Evolutionary conservation across 192 early-diverging fungal species (phyloP).

Genomic region (Phlyctochytrium arcticum): DNA sequence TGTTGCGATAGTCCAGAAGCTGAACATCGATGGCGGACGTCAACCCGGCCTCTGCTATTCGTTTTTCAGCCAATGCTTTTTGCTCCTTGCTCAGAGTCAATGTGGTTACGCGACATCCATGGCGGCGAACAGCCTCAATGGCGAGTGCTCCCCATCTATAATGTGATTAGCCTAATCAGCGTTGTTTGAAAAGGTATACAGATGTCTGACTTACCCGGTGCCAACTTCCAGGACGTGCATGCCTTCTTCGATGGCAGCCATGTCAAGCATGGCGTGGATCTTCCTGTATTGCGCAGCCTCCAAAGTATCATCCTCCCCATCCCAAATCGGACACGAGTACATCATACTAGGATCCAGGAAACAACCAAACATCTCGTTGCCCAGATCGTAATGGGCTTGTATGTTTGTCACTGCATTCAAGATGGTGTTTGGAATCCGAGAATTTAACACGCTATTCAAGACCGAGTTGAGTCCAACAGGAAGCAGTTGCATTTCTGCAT

Average conservation of each 20-base stretch:
- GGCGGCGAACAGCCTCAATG: conserved; percentile 56
- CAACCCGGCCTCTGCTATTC: conserved; percentile 55
- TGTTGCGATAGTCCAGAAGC: conserved; percentile 64
- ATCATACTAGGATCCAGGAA: conserved; percentile 68
- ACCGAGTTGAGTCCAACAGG: conserved; percentile 47
- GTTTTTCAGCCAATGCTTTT: conserved; percentile 57
- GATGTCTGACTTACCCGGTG: conserved; percentile 41
- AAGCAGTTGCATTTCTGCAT: conserved; percentile 40
- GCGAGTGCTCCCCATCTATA: conserved; percentile 62
- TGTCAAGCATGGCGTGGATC: conserved; percentile 55
- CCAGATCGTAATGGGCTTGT: conserved; percentile 70
- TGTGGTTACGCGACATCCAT: conserved; percentile 56
- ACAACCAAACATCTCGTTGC: conserved; percentile 68
- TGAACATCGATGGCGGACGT: conserved; percentile 53
- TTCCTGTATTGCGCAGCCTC: conserved; percentile 63
- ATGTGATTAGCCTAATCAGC: background rate
- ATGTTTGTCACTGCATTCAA: conserved; percentile 59
- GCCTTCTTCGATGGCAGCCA: conserved; percentile 43
- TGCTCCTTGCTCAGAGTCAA: conserved; percentile 67
- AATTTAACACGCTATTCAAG: conserved; percentile 51
- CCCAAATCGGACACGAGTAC: conserved; percentile 71
- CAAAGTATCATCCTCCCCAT: conserved; percentile 45
- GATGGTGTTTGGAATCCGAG: conserved; percentile 62
- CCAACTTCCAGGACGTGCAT: conserved; percentile 70
- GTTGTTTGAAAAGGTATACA: background rate